phyloP scores from a whole-genome alignment of 352 stramenopile genomes.

The Globisporangium parvum region DNA sequence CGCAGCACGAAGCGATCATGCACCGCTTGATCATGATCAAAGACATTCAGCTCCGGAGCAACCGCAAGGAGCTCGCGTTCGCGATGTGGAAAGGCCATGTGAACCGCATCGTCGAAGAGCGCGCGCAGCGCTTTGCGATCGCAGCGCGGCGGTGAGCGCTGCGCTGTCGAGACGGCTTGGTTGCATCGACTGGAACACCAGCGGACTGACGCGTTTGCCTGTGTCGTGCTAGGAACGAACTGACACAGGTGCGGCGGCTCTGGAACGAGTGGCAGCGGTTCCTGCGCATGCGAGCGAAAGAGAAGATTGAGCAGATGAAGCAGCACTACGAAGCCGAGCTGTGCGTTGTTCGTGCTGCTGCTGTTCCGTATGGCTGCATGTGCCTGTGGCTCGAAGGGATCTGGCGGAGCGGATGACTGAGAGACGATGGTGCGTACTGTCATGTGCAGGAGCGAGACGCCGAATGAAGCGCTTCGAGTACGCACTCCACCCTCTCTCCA shows the following conservation, averaged over 20 bases:
- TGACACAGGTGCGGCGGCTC: slow-evolving; percentile 31
- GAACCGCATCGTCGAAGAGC: slow-evolving; percentile 44
- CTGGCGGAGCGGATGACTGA: not conserved
- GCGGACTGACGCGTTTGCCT: not conserved
- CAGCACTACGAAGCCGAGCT: slow-evolving; percentile 48
- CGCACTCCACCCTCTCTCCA: too few species aligned
- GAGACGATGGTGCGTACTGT: not conserved
- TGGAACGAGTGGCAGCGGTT: slow-evolving; percentile 49
- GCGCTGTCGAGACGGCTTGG: not conserved
- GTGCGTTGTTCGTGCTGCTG: slow-evolving; percentile 20
- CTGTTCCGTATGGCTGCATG: too few species aligned
- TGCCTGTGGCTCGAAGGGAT: not conserved
- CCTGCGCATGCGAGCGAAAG: slow-evolving; percentile 40
- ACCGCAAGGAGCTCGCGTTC: slow-evolving; percentile 43
- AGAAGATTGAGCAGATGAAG: slow-evolving; percentile 49
- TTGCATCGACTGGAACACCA: not conserved
- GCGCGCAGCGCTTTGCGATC: slow-evolving; percentile 50
- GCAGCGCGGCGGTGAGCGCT: slow-evolving; percentile 32
- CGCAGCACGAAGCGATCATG: slow-evolving; percentile 47
- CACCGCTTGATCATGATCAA: slow-evolving; percentile 61
- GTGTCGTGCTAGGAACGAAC: slow-evolving; percentile 30
- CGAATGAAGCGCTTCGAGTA: slow-evolving; percentile 37
- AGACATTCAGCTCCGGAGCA: slow-evolving; percentile 43
- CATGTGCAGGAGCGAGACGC: slow-evolving; percentile 29
- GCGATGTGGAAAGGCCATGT: slow-evolving; percentile 54